These are phyloP conservation scores for Crotalaria pallida DNA, from an alignment of 306 rosid species.

Conservation along the genomic window DNA sequence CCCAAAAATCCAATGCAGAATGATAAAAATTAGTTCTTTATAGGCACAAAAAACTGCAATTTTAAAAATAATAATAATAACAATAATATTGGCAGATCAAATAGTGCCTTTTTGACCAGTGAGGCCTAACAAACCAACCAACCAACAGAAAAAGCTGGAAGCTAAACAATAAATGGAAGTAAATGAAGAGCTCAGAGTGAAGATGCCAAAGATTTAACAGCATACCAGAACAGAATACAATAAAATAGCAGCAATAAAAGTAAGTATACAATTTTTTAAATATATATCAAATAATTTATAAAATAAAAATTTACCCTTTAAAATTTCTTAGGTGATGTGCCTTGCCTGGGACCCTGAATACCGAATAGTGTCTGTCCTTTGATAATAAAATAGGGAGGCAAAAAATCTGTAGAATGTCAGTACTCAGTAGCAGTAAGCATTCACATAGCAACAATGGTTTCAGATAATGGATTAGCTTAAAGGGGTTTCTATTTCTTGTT, in stretches of 20 bases:
- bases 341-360: no score
- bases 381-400: conserved; percentile 22
- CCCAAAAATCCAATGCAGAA: background rate
- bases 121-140: conserved; percentile 24
- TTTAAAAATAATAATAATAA: background rate
- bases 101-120: conserved; percentile 53
- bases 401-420: conserved; percentile 47
- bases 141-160: conserved; percentile 21
- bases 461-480: conserved; percentile 17
- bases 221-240: conserved; percentile 7
- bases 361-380: no score
- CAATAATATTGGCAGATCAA: conserved; percentile 18
- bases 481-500: conserved; percentile 35
- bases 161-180: conserved; percentile 26
- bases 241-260: background rate
- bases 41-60: background rate
- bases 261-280: no score
- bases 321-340: no score
- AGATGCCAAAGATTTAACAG: conserved; percentile 29
- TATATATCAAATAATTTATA: no score
- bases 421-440: conserved; percentile 38
- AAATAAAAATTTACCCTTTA: no score
- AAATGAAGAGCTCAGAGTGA: conserved; percentile 17
- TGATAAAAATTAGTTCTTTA: background rate
- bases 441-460: conserved; percentile 12